Conservation (phyloP, 768 basidiomycete genomes). For the Suillus lakei region DNA sequence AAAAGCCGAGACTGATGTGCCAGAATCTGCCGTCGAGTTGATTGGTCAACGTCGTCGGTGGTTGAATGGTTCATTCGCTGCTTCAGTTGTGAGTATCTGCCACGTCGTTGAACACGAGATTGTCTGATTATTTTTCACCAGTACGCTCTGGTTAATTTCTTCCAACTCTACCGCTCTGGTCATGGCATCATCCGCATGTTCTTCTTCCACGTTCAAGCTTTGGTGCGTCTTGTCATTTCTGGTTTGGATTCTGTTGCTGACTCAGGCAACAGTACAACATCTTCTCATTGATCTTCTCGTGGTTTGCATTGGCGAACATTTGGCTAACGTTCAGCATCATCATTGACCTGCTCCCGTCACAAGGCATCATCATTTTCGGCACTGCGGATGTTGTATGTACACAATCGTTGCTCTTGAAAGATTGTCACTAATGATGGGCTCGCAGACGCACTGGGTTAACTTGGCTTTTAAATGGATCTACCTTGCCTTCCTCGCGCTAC, state of each 20-base stretch:
- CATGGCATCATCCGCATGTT: constrained; percentile 94
- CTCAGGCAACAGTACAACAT: constrained; percentile 72
- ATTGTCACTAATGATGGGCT: constrained; percentile 8
- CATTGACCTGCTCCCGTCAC: constrained; percentile 78
- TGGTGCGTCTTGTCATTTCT: constrained; percentile 56
- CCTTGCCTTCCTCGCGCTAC: constrained; percentile 81
- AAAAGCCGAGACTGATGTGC: constrained; percentile 97
- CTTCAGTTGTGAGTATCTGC: constrained; percentile 70
- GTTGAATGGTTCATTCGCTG: constrained; percentile 96
- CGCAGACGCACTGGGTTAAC: constrained; percentile 90
- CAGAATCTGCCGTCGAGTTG: constrained; percentile 87
- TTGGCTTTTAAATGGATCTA: constrained; percentile 85
- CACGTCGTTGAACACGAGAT: background rate
- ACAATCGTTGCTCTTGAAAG: background rate
- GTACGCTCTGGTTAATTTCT: constrained; percentile 95
- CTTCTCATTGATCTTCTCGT: constrained; percentile 84
- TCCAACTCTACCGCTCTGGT: constrained; percentile 82
- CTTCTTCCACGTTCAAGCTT: constrained; percentile 92
- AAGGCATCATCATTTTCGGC: constrained; percentile 67
- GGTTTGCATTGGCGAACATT: constrained; percentile 91
- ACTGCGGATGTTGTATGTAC: constrained; percentile 67
- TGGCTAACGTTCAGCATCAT: constrained; percentile 98
- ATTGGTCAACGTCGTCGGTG: constrained; percentile 96
- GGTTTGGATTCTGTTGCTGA: background rate
- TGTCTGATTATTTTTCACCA: constrained; percentile 33